phyloP scores from a whole-genome alignment of 495 filamentous ascomycete species.

The Penicillium parvum region DNA sequence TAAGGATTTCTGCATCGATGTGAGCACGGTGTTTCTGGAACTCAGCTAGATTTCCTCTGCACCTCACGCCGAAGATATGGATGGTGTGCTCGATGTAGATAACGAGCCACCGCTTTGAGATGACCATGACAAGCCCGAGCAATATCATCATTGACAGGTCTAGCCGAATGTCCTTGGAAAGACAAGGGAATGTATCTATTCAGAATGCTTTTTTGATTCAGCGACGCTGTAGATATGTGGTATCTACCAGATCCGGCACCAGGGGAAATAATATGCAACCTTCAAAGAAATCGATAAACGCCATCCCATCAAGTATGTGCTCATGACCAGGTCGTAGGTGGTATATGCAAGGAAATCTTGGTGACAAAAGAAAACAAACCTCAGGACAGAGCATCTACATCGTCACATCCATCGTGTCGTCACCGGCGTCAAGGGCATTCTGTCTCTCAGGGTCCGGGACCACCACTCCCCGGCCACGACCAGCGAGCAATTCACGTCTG shows the following conservation, averaged over 20 bases:
- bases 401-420: conserved; percentile 78
- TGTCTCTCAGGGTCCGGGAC: conserved; percentile 52
- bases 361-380: conserved; percentile 6
- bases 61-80: too few relatives aligned
- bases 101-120: too few relatives aligned
- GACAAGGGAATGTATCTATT: too few relatives aligned
- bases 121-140: too few relatives aligned
- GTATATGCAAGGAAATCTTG: conserved; percentile 19
- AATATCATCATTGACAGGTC: neutral
- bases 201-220: conserved; percentile 9
- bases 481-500: conserved; percentile 81
- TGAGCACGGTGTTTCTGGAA: too few relatives aligned
- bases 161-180: too few relatives aligned
- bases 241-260: conserved; percentile 17
- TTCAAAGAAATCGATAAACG: conserved; percentile 19
- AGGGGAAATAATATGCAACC: conserved; percentile 34
- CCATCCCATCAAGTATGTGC: conserved; percentile 33
- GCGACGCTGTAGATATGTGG: conserved; percentile 10
- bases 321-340: conserved; percentile 31
- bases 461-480: conserved; percentile 77
- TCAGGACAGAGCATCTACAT: conserved; percentile 34
- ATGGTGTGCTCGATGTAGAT: too few relatives aligned
- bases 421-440: conserved; percentile 62
- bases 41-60: too few relatives aligned
- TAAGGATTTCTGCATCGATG: too few relatives aligned